phyloP scores from a whole-genome alignment of 192 early-diverging fungal species.

The Cladochytrium replicatum region DNA sequence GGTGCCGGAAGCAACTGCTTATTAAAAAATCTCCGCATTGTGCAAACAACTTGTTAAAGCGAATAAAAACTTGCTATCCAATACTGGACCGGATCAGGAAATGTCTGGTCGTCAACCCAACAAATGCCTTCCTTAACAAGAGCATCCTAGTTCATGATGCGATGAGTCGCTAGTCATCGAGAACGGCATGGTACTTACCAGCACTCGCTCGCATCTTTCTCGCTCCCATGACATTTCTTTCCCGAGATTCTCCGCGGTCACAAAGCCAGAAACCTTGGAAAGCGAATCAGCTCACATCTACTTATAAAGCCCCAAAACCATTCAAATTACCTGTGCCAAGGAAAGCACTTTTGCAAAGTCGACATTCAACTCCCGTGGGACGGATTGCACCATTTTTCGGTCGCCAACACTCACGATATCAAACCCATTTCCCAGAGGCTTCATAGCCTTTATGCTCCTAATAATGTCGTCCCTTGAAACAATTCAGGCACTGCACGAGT shows the following conservation, averaged over 20 bases:
- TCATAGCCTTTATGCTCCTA: slow-evolving; percentile 72
- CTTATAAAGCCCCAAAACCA: not conserved
- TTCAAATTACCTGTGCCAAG: slow-evolving; percentile 54
- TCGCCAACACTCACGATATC: slow-evolving; percentile 69
- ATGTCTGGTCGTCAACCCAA: slow-evolving; percentile 60
- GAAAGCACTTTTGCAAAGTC: slow-evolving; percentile 64
- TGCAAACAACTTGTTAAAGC: too few species aligned
- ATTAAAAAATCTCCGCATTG: too few species aligned
- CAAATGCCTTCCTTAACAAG: slow-evolving; percentile 64
- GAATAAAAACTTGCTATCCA: slow-evolving; percentile 55
- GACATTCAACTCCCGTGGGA: slow-evolving; percentile 78
- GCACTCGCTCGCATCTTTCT: slow-evolving; percentile 29
- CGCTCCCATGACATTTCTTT: too few species aligned
- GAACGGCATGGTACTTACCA: slow-evolving; percentile 35
- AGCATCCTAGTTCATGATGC: slow-evolving; percentile 37
- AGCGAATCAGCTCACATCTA: too few species aligned
- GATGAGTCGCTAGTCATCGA: not conserved
- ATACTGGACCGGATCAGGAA: slow-evolving; percentile 38
- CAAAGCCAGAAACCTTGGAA: too few species aligned
- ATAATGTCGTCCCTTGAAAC: slow-evolving; percentile 70
- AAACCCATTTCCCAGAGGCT: slow-evolving; percentile 86
- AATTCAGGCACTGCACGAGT: slow-evolving; percentile 1
- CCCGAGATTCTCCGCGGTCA: too few species aligned
- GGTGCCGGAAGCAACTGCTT: too few species aligned
- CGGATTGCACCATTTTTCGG: slow-evolving; percentile 74